Conservation (phyloP, 345 rosid species). For the Eucalyptus erythrocorys region DNA sequence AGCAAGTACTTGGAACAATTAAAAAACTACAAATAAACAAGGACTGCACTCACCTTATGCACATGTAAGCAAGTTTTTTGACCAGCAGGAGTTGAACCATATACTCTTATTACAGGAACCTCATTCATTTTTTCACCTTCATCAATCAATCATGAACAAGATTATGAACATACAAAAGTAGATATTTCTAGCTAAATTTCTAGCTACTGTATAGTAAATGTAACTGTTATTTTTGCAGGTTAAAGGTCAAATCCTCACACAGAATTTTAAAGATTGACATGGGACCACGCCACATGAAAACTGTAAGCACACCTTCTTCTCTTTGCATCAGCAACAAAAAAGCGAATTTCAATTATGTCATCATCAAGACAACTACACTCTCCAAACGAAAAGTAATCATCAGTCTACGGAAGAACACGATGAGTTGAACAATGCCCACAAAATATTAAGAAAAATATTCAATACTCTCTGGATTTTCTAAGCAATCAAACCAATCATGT, state of each 20-base stretch:
- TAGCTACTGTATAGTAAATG: background rate
- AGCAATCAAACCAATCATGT: background rate
- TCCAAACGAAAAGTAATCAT: background rate
- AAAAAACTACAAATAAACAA: background rate
- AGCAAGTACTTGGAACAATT: background rate
- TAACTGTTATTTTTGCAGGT: background rate
- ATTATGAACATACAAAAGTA: background rate
- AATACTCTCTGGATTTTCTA: background rate
- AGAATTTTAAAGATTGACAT: background rate
- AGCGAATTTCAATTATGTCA: background rate
- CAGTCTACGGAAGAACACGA: background rate
- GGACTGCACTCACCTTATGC: conserved; percentile 39
- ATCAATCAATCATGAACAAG: background rate
- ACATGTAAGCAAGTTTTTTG: conserved; percentile 94
- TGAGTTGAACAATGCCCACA: background rate
- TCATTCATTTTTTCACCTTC: conserved; percentile 75
- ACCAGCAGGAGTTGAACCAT: conserved; percentile 89
- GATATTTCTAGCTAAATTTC: background rate
- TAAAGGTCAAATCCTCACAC: background rate
- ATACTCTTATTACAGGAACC: conserved; percentile 80
- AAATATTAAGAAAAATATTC: background rate
- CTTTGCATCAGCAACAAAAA: background rate
- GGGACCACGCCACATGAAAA: background rate
- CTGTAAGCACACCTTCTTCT: background rate
- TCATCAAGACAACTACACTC: background rate